Base-by-base conservation (phyloP, 345 rosid genomes). In the Chamaenerion angustifolium region DNA sequence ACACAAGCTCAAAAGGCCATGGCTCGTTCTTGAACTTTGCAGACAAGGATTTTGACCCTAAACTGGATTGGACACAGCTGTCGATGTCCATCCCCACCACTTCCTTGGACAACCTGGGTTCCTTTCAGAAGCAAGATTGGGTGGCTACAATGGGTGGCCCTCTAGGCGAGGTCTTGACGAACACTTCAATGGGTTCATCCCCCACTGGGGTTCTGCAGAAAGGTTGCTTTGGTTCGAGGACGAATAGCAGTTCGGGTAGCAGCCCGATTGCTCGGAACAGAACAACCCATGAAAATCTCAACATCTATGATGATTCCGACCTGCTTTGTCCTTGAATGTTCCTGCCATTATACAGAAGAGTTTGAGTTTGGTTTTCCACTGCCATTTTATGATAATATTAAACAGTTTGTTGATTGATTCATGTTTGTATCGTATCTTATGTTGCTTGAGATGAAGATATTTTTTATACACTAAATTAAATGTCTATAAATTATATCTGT, bases 221-320 rank as follows among this genome's bases (percentile, higher is more conserved):
- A 67, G 60, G 79, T 13, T 55, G 76, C 1, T 81, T 83, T 25
- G 81, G 68, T 21, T 78, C 93, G 0, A 64, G 77, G 44, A 83
- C 98, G 1, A 86, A 81, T 59, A 82, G 85, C 67, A 86, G 98
- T 56, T 78, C 86, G 0, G 96, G 83, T 43, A 83, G 95, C 63
- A 90, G 96, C 64, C 79, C 85, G 1, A 62, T 72, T 42, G 70
- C 79, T 0, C 77, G 70, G 58, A 67, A 59, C 56, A 56, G 51
- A 46, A 74, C 52, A 63, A 21, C 49, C 3, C 61, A 46, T 5
- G 80, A 68, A 49, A 68, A 40, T 49, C 41, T 25, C 23, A 49
- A 16, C 52, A n/a, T 49, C 41, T 49, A 14, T 11, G 51, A 21
- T 18, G 51, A 48, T 23, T 23, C 27, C 5, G 5, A 23, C 27